Conservation (phyloP, 2,329 filamentous ascomycete genomes). For the Diplodia intermedia region DNA sequence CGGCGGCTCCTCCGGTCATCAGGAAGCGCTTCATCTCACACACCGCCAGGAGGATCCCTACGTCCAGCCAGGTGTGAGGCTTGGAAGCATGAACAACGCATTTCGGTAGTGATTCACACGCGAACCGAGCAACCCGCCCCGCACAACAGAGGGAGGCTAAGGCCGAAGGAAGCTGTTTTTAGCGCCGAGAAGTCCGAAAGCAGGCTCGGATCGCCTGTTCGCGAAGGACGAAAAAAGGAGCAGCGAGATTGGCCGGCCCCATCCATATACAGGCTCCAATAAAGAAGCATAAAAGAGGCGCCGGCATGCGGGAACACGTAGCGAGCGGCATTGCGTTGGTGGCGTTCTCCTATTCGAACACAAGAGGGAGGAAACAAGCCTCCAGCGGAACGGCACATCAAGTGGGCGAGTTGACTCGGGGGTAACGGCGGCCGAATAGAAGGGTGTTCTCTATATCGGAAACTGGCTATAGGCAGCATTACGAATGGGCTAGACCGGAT, state of each 20-base stretch:
- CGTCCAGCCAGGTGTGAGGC: neutral
- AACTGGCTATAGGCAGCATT: constrained; percentile 22
- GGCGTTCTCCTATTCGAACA: neutral
- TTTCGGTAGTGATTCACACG: constrained; percentile 1
- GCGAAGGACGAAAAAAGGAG: neutral
- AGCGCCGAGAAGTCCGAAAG: constrained; percentile 24
- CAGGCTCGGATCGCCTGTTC: neutral
- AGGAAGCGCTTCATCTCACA: neutral
- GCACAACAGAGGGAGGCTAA: neutral
- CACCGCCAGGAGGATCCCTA: neutral
- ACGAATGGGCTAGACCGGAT: constrained; percentile 22
- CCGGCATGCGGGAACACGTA: neutral
- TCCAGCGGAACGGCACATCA: neutral
- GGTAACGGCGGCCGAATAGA: no score
- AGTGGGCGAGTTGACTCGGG: neutral
- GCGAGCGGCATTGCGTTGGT: constrained; percentile 17
- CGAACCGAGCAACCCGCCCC: neutral
- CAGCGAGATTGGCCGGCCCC: constrained; percentile 12
- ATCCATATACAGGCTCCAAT: constrained; percentile 21
- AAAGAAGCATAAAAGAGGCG: constrained; percentile 21
- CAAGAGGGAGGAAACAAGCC: neutral
- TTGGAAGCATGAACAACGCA: neutral
- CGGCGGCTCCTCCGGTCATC: neutral
- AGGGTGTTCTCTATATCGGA: constrained; percentile 19
- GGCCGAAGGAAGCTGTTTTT: neutral